Conservation (phyloP, 2,329 filamentous ascomycete genomes). For the Cladophialophora chaetospira region DNA sequence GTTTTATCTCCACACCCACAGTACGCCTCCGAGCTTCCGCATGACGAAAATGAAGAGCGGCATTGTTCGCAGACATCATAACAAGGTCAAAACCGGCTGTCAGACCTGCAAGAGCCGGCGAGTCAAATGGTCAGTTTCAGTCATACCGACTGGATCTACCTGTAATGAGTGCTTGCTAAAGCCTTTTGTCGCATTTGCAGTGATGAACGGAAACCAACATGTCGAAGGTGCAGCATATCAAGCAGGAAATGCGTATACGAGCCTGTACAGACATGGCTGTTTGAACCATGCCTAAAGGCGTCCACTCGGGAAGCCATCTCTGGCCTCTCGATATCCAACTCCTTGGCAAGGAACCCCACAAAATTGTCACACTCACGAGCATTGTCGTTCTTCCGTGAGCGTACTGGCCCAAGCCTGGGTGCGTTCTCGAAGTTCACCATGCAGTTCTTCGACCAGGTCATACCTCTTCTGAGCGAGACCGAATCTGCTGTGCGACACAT, state of each 20-base stretch:
- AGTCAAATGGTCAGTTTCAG: neutral
- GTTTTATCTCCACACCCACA: neutral
- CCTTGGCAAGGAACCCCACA: neutral
- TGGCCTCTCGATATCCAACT: neutral
- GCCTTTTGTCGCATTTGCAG: slow-evolving; percentile 39
- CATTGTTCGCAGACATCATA: neutral
- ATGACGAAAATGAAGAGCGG: neutral
- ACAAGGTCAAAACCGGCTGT: slow-evolving; percentile 36
- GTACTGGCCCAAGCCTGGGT: neutral
- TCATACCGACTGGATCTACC: neutral
- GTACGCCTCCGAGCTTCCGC: neutral
- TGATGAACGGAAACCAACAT: slow-evolving; percentile 48
- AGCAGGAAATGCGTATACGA: neutral
- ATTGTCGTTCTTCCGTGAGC: slow-evolving; percentile 6
- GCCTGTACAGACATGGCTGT: neutral
- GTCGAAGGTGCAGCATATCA: slow-evolving; percentile 21
- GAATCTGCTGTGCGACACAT: slow-evolving; percentile 8
- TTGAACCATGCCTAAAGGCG: no score
- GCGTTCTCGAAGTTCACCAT: slow-evolving; percentile 5
- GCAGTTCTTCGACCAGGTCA: neutral
- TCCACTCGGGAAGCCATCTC: neutral
- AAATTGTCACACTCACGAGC: neutral
- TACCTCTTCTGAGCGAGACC: neutral
- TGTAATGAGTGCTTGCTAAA: neutral
- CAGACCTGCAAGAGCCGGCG: slow-evolving; percentile 33